Base-by-base conservation (phyloP, 495 filamentous ascomycete species). In the Penicillium maclennaniae region DNA sequence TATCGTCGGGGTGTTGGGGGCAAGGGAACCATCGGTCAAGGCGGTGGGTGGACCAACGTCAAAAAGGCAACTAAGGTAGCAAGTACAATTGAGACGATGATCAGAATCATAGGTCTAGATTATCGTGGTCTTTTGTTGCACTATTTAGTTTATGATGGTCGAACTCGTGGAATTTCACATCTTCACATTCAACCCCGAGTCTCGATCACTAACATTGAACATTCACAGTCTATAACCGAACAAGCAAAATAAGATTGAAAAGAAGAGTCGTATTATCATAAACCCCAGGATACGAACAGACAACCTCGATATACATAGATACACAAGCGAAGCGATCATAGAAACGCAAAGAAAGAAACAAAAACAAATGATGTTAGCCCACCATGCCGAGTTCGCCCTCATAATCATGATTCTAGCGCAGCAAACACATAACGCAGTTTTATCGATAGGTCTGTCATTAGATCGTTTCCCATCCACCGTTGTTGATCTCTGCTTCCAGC, bases 391-490 rank as follows among this genome's bases (percentile, higher is more conserved):
- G 5, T 20, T 37, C 49, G 41, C 36, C 31, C n/a, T 1, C 12
- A 2, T 27, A 40, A 52, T 17, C 26, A 51, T 31, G 2, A 14
- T 26, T 52, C 41, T 45, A 52, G 23, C 20, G 20, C 40, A 37
- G 19, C 51, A 21, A 37, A 47, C 31, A 20, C 25, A 43, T 27
- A 19, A 49, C 21, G 39, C 31, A 25, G 42, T 43, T 58, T 52
- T 45, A 39, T 59, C 53, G 17, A 25, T 19, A 34, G 31, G 37
- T 31, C 14, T 3, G 42, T 56, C 59, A 50, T 66, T 69, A 90
- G 48, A 92, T 83, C 20, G 92, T 96, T 73, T 98, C 93, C 93
- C 93, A 98, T 3, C 93, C 93, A 7, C 93, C 93, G 56, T 87
- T 95, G 64, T 97, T 97, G 40, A 96, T 88, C 62, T 98, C 93